Evolutionary conservation across 345 rosid species (phyloP).

Genomic region (Citrus medica): DNA sequence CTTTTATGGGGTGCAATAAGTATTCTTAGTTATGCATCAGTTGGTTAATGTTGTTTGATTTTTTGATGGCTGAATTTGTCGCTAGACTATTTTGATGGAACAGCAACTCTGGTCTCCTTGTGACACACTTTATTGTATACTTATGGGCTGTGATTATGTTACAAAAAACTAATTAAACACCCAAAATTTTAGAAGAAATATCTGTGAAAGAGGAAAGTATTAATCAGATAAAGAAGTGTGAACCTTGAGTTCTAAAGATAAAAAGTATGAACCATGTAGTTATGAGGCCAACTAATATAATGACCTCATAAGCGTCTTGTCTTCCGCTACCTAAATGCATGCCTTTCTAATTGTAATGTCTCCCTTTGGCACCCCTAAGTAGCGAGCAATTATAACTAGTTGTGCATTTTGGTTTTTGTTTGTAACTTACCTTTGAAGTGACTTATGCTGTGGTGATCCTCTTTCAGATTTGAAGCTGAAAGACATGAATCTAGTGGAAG

Average conservation of each 20-base stretch:
- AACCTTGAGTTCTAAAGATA: not conserved
- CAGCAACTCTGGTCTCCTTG: not conserved
- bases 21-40: not conserved
- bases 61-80: not conserved
- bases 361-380: not conserved
- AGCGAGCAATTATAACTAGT: not conserved
- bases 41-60: not conserved
- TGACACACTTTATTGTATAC: not conserved
- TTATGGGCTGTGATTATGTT: not conserved
- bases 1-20: not conserved
- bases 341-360: not conserved
- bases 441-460: conserved; percentile 12
- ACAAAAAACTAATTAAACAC: not conserved
- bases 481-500: conserved; percentile 57
- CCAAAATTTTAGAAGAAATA: not conserved
- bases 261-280: not conserved
- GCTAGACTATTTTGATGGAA: not conserved
- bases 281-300: not conserved
- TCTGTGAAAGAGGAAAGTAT: not conserved
- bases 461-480: conserved; percentile 74
- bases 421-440: not conserved
- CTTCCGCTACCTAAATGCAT: not conserved
- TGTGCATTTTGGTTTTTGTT: not conserved
- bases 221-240: not conserved
- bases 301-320: not conserved